phyloP scores from a whole-genome alignment of 805 yeast genomes.

The Cyberlindnera amylophila region DNA sequence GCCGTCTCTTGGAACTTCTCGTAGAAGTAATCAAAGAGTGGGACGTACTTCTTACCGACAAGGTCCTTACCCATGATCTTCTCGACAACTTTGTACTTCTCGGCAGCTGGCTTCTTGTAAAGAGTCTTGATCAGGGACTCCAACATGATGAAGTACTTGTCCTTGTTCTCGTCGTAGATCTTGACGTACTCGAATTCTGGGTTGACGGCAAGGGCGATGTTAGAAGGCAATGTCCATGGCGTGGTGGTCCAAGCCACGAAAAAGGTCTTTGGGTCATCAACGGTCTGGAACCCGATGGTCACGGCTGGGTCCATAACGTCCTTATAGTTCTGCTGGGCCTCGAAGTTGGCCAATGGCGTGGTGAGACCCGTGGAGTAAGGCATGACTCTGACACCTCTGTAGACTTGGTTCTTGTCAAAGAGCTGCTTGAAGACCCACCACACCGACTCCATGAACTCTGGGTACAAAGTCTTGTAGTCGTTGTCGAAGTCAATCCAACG shows the following conservation, averaged over 20 bases:
- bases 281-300: constrained; percentile 80
- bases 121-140: constrained; percentile 79
- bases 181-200: constrained; percentile 89
- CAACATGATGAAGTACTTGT: constrained; percentile 74
- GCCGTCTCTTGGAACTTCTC: constrained; percentile 73
- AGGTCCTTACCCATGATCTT: constrained; percentile 76
- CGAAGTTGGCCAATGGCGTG: constrained; percentile 94
- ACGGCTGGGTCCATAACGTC: constrained; percentile 97
- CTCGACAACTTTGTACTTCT: constrained; percentile 79
- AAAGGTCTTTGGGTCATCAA: constrained; percentile 75
- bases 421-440: constrained; percentile 98
- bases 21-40: constrained; percentile 77
- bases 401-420: constrained; percentile 80
- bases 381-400: constrained; percentile 96
- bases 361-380: constrained; percentile 98
- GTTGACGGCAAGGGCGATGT: constrained; percentile 87
- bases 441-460: constrained; percentile 94
- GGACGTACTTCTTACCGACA: constrained; percentile 75
- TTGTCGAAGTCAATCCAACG: constrained; percentile 99
- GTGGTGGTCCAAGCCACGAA: constrained; percentile 99
- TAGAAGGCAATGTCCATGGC: constrained; percentile 98
- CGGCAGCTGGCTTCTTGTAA: constrained; percentile 93
- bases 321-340: constrained; percentile 97
- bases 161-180: constrained; percentile 84
- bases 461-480: constrained; percentile 95